These are phyloP conservation scores for Eutreptiella sp. DNA, from an alignment of 208 protist genomes.

Conservation along the genomic window DNA sequence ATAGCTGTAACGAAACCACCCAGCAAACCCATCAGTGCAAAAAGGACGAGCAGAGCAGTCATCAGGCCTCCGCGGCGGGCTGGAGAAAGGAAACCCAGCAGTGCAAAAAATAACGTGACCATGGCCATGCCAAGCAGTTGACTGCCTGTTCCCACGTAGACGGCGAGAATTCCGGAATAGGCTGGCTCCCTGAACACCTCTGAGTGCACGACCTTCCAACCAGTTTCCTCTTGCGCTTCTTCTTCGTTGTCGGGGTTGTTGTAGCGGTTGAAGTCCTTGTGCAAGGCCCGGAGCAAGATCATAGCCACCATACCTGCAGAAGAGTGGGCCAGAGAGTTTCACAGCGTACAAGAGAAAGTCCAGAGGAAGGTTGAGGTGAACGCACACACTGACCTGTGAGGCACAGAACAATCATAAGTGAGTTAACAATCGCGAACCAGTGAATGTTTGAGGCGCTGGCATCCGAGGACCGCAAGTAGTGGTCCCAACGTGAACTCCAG, in stretches of 20 bases:
- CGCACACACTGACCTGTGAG: too few relatives aligned
- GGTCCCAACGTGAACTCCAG: constrained; percentile 95
- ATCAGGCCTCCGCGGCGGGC: constrained; percentile 83
- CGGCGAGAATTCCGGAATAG: constrained; percentile 64
- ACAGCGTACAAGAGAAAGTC: too few relatives aligned
- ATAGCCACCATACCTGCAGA: constrained; percentile 80
- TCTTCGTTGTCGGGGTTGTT: constrained; percentile 55
- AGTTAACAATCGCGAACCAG: constrained; percentile 90
- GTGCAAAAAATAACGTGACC: constrained; percentile 73
- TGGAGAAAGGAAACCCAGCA: constrained; percentile 90
- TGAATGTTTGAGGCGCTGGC: constrained; percentile 71
- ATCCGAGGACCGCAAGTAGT: constrained; percentile 79
- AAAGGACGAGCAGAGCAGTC: constrained; percentile 62
- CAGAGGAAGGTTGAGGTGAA: too few relatives aligned
- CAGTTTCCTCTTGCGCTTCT: constrained; percentile 73
- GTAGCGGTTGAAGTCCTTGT: constrained; percentile 90
- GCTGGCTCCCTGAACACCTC: constrained; percentile 92
- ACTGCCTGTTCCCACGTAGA: constrained; percentile 84
- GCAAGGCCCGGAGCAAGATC: constrained; percentile 89
- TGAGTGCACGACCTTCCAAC: constrained; percentile 94
- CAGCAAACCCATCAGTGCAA: constrained; percentile 63
- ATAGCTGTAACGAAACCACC: constrained; percentile 83
- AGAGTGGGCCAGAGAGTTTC: too few relatives aligned
- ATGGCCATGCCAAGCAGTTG: constrained; percentile 80
- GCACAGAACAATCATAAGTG: constrained; percentile 87